A percentile compares a stretch with the other conserved stretches of the same genome.
Conservation (phyloP, 1,284 basidiomycete genomes). For the Vanrija sp. region DNA sequence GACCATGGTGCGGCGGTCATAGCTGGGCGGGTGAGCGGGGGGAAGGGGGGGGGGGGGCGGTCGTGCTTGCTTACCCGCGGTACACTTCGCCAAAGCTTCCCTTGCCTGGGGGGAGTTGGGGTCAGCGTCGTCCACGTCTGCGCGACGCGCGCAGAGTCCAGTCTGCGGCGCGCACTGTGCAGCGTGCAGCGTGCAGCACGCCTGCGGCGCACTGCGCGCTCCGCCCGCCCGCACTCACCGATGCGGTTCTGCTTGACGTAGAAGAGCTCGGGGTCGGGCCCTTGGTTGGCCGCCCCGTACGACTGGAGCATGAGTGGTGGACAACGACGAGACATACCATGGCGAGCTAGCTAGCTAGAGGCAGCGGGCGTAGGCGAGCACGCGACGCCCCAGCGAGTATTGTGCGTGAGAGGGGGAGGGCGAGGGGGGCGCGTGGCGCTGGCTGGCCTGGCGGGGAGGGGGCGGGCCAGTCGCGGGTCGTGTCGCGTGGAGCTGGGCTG, state of each 20-base stretch:
- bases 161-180: no score
- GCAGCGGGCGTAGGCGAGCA: no score
- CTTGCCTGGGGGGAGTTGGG: constrained; percentile 60
- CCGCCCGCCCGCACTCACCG: constrained; percentile 57
- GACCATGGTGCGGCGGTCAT: constrained; percentile 84
- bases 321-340: no score
- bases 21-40: constrained; percentile 54
- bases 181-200: not conserved
- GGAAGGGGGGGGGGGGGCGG: not conserved
- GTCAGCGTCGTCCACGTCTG: not conserved
- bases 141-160: no score
- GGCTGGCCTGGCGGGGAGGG: no score
- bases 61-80: constrained; percentile 64
- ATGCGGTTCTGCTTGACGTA: constrained; percentile 97
- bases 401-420: no score
- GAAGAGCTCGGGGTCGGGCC: constrained; percentile 79
- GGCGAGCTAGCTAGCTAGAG: no score
- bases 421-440: no score
- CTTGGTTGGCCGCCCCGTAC: constrained; percentile 11
- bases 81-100: constrained; percentile 97
- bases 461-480: no score
- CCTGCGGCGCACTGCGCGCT: no score
- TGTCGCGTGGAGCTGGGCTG: no score
- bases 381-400: no score
- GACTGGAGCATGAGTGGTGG: constrained; percentile 5